Evolutionary conservation across 2,329 filamentous ascomycete species (phyloP).

Genomic region (Claviceps africana): DNA sequence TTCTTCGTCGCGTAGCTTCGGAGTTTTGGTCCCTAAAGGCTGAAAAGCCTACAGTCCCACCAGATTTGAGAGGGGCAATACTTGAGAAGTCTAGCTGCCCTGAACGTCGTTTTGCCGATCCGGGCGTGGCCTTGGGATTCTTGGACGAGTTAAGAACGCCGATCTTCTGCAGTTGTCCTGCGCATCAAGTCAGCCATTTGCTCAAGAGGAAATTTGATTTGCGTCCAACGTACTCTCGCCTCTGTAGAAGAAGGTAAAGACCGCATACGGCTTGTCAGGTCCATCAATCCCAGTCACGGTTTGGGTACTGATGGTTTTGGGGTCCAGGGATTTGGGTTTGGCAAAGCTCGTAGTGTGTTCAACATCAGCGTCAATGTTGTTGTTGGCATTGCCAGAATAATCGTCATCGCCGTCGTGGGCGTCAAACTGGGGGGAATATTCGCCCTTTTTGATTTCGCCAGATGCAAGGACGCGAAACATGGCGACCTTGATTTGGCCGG

Average conservation of each 20-base stretch:
- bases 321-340: constrained; percentile 88
- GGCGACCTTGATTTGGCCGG: constrained; percentile 95
- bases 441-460: constrained; percentile 92
- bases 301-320: constrained; percentile 95
- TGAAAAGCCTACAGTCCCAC: constrained; percentile 81
- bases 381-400: constrained; percentile 36
- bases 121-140: constrained; percentile 44
- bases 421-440: constrained; percentile 96
- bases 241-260: constrained; percentile 95
- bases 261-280: constrained; percentile 88
- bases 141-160: constrained; percentile 65
- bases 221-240: constrained; percentile 64
- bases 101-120: constrained; percentile 62
- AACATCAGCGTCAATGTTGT: constrained; percentile 61
- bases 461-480: constrained; percentile 91
- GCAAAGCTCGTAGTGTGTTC: constrained; percentile 97
- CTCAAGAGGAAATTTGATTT: not conserved
- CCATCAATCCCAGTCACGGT: constrained; percentile 98
- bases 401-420: constrained; percentile 90
- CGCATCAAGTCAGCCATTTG: constrained; percentile 1
- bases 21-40: constrained; percentile 63
- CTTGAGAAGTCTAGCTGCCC: constrained; percentile 74
- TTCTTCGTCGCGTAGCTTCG: constrained; percentile 38
- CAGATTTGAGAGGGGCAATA: constrained; percentile 68
- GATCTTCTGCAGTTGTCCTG: constrained; percentile 94